Conservation (phyloP, 176 grass and related monocot genomes). For the Puccinellia tenuiflora region DNA sequence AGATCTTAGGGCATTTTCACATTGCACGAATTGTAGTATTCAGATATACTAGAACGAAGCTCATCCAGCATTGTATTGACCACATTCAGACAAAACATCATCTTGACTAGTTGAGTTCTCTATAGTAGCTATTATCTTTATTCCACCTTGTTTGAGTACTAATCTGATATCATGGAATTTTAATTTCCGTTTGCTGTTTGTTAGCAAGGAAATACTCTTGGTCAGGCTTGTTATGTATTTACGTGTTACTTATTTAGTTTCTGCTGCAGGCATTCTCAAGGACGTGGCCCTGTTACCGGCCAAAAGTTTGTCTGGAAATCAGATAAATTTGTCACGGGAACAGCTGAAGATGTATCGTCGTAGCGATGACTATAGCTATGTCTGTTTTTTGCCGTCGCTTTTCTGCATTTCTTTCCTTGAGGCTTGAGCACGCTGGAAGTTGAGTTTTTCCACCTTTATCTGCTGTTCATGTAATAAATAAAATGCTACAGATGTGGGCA, state of each 20-base stretch:
- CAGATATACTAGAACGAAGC: neutral
- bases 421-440: neutral
- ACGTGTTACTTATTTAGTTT: neutral
- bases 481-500: constrained; percentile 12
- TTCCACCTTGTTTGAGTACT: neutral
- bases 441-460: neutral
- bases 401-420: neutral
- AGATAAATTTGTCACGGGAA: neutral
- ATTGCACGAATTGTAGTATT: neutral
- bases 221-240: neutral
- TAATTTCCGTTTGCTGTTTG: neutral
- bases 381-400: neutral
- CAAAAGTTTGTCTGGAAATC: neutral
- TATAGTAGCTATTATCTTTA: neutral
- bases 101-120: neutral
- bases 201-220: neutral
- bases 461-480: constrained; percentile 22
- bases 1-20: neutral
- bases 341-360: neutral
- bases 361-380: neutral
- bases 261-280: constrained; percentile 15
- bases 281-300: neutral
- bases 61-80: neutral
- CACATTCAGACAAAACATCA: neutral
- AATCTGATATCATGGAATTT: neutral